Percentiles rank a stretch among this genome's conserved stretches.
Evolutionary conservation across 495 filamentous ascomycete species (phyloP).

Genomic region (Aspergillus nidulans): DNA sequence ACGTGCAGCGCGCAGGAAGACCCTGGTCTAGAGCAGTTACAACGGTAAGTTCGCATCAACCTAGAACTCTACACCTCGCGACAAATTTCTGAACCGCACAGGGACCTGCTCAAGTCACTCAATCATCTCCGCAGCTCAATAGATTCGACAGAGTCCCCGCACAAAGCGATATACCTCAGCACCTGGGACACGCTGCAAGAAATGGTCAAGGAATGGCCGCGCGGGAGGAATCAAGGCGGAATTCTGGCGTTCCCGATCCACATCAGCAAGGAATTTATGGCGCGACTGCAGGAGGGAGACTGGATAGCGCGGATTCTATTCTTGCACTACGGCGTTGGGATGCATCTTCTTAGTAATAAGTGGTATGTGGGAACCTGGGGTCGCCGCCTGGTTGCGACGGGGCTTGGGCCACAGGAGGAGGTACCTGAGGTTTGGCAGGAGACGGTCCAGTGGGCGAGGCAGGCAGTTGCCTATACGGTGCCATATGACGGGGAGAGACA

Average conservation of each 20-base stretch:
- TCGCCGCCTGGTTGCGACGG: constrained; percentile 31
- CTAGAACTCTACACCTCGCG: not conserved
- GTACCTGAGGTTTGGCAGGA: constrained; percentile 29
- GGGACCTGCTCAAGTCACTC: constrained; percentile 23
- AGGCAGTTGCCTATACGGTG: constrained; percentile 21
- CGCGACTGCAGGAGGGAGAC: constrained; percentile 27
- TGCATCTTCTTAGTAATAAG: constrained; percentile 34
- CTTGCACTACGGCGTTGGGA: constrained; percentile 32
- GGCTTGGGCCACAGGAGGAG: constrained; percentile 25
- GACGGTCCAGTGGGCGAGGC: constrained; percentile 31
- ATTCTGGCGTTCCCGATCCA: constrained; percentile 36
- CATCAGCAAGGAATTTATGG: constrained; percentile 26
- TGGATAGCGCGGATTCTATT: constrained; percentile 38
- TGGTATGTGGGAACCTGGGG: constrained; percentile 40
- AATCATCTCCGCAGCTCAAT: constrained; percentile 17
- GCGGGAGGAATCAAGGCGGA: constrained; percentile 28
- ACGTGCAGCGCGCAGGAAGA: constrained; percentile 6
- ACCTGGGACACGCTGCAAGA: constrained; percentile 30
- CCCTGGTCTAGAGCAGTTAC: constrained; percentile 13
- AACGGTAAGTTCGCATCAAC: constrained; percentile 12
- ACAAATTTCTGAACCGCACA: constrained; percentile 2
- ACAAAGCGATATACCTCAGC: constrained; percentile 17
- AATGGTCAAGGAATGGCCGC: constrained; percentile 32
- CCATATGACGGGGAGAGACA: constrained; percentile 1
- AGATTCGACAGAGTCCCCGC: constrained; percentile 10